A percentile compares a stretch with the other conserved stretches of the same genome.
These are phyloP conservation scores for Neurospora sp. DNA, from an alignment of 495 filamentous ascomycete species.

Conservation along the genomic window DNA sequence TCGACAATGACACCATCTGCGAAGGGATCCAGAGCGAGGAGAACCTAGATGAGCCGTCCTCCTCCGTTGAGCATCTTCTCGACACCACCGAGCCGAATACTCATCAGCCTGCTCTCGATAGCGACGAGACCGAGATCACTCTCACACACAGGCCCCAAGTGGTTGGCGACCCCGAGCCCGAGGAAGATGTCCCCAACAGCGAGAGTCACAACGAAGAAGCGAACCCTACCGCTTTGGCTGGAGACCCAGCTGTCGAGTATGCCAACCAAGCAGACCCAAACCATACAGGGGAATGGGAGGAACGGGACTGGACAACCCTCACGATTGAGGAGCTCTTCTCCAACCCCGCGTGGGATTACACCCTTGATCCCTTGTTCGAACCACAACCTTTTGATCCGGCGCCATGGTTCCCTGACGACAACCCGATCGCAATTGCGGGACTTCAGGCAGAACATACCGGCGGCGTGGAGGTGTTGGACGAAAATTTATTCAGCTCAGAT, in stretches of 20 bases:
- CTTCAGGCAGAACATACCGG: neutral
- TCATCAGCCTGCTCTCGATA: neutral
- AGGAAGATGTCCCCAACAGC: neutral
- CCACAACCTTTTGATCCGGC: neutral
- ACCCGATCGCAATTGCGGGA: neutral
- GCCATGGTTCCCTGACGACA: neutral
- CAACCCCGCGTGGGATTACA: neutral
- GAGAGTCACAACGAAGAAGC: neutral
- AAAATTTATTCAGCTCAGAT: neutral
- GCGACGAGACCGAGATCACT: neutral
- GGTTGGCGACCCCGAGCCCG: neutral
- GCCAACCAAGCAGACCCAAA: neutral
- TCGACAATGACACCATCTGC: neutral
- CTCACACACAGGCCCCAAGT: neutral
- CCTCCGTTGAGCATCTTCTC: neutral
- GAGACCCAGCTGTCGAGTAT: neutral
- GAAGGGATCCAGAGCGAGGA: neutral
- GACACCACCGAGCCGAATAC: neutral
- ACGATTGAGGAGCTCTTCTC: neutral
- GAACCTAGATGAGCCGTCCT: neutral
- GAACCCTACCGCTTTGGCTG: neutral
- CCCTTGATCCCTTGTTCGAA: neutral
- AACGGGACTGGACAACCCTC: neutral
- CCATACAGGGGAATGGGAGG: neutral
- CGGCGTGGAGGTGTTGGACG: neutral